A percentile compares a stretch with the other conserved stretches of the same genome.
phyloP scores from a whole-genome alignment of 352 stramenopile species.

The Thalassiosira livingstoniorum region DNA sequence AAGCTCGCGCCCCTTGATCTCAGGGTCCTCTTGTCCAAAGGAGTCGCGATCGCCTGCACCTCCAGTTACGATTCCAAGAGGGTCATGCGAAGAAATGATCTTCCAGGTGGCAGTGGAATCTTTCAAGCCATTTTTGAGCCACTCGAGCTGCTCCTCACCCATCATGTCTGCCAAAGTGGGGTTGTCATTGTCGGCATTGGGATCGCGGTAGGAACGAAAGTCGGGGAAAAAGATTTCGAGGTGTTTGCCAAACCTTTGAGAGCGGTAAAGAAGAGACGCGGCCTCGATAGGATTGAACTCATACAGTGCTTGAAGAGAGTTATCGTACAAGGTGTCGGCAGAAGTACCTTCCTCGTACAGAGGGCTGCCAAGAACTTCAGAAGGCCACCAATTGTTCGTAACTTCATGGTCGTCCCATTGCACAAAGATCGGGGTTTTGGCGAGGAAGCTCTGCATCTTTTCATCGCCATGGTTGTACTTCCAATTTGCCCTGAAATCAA shows the following conservation, averaged over 20 bases:
- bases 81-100: conserved; percentile 55
- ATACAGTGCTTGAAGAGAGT: conserved; percentile 44
- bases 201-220: conserved; percentile 47
- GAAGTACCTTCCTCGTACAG: conserved; percentile 17
- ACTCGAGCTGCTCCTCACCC: conserved; percentile 48
- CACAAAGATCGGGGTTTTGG: conserved; percentile 45
- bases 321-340: conserved; percentile 25
- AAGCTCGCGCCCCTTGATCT: conserved; percentile 45
- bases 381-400: conserved; percentile 47
- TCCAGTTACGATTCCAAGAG: conserved; percentile 50
- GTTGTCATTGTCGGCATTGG: conserved; percentile 34
- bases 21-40: conserved; percentile 45
- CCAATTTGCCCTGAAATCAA: conserved; percentile 31
- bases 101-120: conserved; percentile 58
- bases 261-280: conserved; percentile 32
- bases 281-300: conserved; percentile 52
- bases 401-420: conserved; percentile 64
- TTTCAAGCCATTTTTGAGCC: conserved; percentile 48
- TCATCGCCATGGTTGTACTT: conserved; percentile 60
- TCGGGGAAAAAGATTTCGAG: conserved; percentile 60
- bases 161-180: conserved; percentile 44
- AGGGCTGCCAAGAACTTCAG: conserved; percentile 25
- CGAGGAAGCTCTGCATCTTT: conserved; percentile 52
- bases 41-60: conserved; percentile 27
- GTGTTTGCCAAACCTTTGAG: conserved; percentile 53